These are phyloP conservation scores for Singerocomus inundabilis DNA, from an alignment of 1,284 basidiomycete species.

Conservation along the genomic window DNA sequence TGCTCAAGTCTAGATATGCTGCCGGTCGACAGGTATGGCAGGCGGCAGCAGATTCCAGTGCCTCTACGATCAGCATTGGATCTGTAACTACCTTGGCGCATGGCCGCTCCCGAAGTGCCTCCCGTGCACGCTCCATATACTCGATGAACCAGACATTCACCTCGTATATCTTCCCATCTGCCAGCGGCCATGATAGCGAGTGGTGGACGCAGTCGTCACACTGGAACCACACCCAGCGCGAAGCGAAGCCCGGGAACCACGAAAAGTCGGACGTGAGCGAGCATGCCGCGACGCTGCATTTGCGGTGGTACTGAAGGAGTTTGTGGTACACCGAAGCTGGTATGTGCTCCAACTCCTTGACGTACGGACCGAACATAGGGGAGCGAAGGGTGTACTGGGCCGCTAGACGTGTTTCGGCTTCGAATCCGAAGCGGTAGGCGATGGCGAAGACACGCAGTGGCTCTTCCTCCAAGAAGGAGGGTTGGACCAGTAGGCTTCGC, in stretches of 20 bases:
- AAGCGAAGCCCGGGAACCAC: slow-evolving; percentile 38
- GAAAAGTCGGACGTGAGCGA: slow-evolving; percentile 37
- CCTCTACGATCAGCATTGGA: slow-evolving; percentile 32
- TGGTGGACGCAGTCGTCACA: slow-evolving; percentile 36
- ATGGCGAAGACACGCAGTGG: slow-evolving; percentile 35
- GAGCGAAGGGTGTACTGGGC: slow-evolving; percentile 32
- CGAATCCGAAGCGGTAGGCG: slow-evolving; percentile 32
- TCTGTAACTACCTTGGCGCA: slow-evolving; percentile 33
- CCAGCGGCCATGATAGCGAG: slow-evolving; percentile 32
- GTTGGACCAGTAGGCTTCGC: slow-evolving; percentile 19
- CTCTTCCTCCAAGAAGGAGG: slow-evolving; percentile 29
- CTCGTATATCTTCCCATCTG: slow-evolving; percentile 36
- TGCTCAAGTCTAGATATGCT: slow-evolving; percentile 32
- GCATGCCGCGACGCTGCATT: slow-evolving; percentile 31
- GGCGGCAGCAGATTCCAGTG: slow-evolving; percentile 24
- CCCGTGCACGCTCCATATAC: slow-evolving; percentile 33
- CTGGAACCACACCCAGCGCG: slow-evolving; percentile 39
- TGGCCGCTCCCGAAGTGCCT: slow-evolving; percentile 31
- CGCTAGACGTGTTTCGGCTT: slow-evolving; percentile 28
- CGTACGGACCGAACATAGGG: slow-evolving; percentile 34
- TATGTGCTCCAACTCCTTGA: slow-evolving; percentile 36
- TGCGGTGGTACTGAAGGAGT: slow-evolving; percentile 36
- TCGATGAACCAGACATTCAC: slow-evolving; percentile 36
- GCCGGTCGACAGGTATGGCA: slow-evolving; percentile 32
- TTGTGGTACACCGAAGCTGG: slow-evolving; percentile 36